These are phyloP conservation scores for Przewalskia tangutica DNA, from an alignment of 257 asterid genomes.

Conservation along the genomic window DNA sequence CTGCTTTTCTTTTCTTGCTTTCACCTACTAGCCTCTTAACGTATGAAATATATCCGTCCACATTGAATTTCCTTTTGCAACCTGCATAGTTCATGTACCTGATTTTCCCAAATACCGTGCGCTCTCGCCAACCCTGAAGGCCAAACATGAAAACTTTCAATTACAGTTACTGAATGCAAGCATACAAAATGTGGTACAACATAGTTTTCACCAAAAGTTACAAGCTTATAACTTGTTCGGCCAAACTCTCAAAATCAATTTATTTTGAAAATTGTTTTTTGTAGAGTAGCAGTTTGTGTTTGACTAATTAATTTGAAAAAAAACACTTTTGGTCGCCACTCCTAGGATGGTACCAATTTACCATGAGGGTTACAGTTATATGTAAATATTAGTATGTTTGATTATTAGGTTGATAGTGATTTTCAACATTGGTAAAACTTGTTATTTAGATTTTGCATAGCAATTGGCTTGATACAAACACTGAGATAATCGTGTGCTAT, in stretches of 20 bases:
- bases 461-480: too few species aligned
- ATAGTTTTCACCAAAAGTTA: neutral
- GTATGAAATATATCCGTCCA: conserved; percentile 67
- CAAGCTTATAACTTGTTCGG: neutral
- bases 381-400: neutral
- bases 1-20: conserved; percentile 76
- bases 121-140: conserved; percentile 76
- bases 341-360: neutral
- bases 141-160: neutral
- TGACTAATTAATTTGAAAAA: too few species aligned
- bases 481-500: neutral
- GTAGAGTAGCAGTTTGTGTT: neutral
- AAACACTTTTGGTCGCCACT: too few species aligned
- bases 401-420: neutral
- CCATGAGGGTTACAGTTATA: neutral
- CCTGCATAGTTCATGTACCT: conserved; percentile 94
- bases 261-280: neutral
- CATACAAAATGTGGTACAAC: neutral
- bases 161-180: neutral
- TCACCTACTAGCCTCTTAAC: conserved; percentile 59
- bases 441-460: neutral
- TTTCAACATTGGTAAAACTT: neutral
- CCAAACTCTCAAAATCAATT: neutral
- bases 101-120: conserved; percentile 79
- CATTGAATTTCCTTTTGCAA: conserved; percentile 91